A percentile compares a stretch with the other conserved stretches of the same genome.
Conservation (phyloP, 495 filamentous ascomycete genomes). For the Amphirosellinia nigrospora region DNA sequence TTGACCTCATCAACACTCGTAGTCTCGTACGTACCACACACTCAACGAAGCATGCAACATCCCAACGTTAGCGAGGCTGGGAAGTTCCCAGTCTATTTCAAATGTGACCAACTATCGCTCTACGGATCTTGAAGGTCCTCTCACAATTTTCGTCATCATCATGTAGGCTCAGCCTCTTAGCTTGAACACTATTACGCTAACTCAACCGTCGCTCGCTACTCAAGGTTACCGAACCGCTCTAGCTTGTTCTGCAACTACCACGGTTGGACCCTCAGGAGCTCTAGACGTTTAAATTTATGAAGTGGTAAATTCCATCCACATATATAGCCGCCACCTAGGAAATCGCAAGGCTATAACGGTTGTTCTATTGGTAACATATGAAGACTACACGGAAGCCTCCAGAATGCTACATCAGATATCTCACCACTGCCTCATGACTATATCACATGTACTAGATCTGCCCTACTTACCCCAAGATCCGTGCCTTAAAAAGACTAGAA, state of each 20-base stretch:
- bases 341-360: background rate
- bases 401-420: background rate
- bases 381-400: background rate
- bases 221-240: background rate
- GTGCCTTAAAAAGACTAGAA: background rate
- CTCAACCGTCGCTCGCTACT: background rate
- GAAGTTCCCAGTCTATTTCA: background rate
- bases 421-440: background rate
- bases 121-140: background rate
- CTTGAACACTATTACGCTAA: background rate
- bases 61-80: background rate
- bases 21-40: background rate
- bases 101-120: background rate
- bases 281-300: background rate
- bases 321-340: background rate
- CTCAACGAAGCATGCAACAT: background rate
- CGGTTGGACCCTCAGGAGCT: background rate
- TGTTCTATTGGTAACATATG: background rate
- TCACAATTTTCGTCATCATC: background rate
- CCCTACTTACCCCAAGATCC: background rate
- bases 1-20: background rate
- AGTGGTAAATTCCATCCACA: background rate
- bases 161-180: background rate
- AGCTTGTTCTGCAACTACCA: background rate
- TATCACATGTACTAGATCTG: background rate